phyloP scores from a whole-genome alignment of 768 basidiomycete genomes.

The Dacryopinax spathularia region DNA sequence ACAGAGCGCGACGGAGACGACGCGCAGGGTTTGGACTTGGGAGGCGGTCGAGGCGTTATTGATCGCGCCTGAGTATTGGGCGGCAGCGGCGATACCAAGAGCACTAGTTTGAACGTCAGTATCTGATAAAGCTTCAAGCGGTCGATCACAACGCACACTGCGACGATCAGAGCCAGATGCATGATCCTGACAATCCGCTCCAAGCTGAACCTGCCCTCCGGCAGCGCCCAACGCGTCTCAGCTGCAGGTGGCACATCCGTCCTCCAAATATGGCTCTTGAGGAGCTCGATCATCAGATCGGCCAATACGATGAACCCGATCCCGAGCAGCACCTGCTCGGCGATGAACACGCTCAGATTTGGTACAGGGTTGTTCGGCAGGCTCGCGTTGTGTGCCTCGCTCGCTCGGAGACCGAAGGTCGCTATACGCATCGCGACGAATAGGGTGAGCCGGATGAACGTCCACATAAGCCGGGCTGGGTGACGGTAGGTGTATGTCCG shows the following conservation, averaged over 20 bases:
- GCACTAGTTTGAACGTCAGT: not conserved
- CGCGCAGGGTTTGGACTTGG: not conserved
- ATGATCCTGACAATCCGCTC: not conserved
- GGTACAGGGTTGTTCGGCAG: not conserved
- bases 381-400: not conserved
- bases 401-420: not conserved
- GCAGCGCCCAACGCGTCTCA: not conserved
- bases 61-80: not conserved
- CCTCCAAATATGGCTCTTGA: slow-evolving; percentile 2
- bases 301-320: not conserved
- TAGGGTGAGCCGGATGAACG: not conserved
- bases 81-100: not conserved
- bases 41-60: not conserved
- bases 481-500: slow-evolving; percentile 14
- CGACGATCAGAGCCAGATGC: not conserved
- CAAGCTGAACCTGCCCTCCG: not conserved
- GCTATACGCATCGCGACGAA: not conserved
- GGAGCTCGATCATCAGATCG: not conserved
- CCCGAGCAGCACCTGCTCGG: not conserved
- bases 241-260: not conserved
- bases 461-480: not conserved
- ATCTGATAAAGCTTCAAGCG: not conserved
- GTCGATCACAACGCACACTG: not conserved
- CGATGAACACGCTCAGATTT: not conserved
- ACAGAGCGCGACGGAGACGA: slow-evolving; percentile 1